Base-by-base conservation (phyloP, 2,329 filamentous ascomycete species). In the Penicillium sp. region DNA sequence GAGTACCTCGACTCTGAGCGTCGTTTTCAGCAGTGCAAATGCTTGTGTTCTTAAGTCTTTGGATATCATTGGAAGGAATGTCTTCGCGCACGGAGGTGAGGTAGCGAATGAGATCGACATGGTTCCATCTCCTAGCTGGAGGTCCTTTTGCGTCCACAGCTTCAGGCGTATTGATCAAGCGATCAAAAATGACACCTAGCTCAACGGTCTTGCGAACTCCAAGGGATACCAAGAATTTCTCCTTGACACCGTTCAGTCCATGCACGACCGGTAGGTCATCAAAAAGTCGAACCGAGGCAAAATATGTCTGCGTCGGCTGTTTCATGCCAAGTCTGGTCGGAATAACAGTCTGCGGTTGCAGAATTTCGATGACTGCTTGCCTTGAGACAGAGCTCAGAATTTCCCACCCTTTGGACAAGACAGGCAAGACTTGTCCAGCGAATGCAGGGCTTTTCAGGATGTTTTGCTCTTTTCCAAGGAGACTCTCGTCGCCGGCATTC, bases 181-280 rank as follows among this genome's bases (percentile, higher is more conserved):
- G 86, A 26, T 91, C 90, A 71, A 99, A 98, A 33, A 99, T 96
- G 33, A 96, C 94, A 35, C 92, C 92, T 1, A 99, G 82, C 69
- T 99, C 95, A 22, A 99, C 89, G 0, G 95, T 99, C 80, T 98
- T 98, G 62, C 95, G 88, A 28, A 99, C 93, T 3, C 95, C 94
- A 35, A 99, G 82, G 1, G 91, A 86, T 2, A 85, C 80, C 47
- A 99, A 79, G 64, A 99, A 91, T 75, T 96, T 97, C 50, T 98
- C 94, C 74, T 97, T 98, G 13, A 97, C 86, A 35, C 88, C 87
- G 44, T 89, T 88, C 47, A 93, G 88, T 13, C 87, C 88, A 66
- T 89, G 86, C 1, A 98, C 88, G 13, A 90, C 89, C 0, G 95
- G 93, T 17, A 99, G 82, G 74, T 99, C 95, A 64, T 97, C 93